A percentile compares a stretch with the other conserved stretches of the same genome.
These are phyloP conservation scores for Ogataea pini DNA, from an alignment of 805 yeast genomes.

Conservation along the genomic window DNA sequence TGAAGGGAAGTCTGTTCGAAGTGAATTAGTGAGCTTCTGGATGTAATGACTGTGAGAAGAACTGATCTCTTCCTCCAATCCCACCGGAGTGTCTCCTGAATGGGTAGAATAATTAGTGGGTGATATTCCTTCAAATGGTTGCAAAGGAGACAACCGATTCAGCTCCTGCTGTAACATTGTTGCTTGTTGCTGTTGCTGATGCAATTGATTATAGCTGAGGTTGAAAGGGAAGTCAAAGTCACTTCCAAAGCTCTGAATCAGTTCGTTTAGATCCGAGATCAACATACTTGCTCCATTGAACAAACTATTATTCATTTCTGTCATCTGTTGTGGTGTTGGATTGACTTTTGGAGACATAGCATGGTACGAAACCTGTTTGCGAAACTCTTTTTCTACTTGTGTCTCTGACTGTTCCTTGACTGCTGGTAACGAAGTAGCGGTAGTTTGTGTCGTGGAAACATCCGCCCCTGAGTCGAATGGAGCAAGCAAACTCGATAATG, in stretches of 20 bases:
- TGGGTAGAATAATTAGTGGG: conserved; percentile 27
- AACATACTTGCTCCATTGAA: conserved; percentile 38
- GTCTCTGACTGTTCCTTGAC: conserved; percentile 1
- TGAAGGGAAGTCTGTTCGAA: conserved; percentile 19
- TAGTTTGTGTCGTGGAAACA: not conserved
- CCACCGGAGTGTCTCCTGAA: conserved; percentile 20
- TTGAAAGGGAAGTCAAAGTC: conserved; percentile 26
- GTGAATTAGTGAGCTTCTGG: conserved; percentile 24
- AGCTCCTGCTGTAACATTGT: conserved; percentile 1
- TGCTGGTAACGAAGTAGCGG: not conserved
- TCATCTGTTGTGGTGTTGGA: conserved; percentile 14
- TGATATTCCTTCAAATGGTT: conserved; percentile 21
- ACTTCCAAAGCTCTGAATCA: conserved; percentile 32
- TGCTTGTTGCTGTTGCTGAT: conserved; percentile 1
- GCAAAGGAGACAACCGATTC: not conserved
- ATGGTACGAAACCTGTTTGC: conserved; percentile 16
- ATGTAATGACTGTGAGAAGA: conserved; percentile 26
- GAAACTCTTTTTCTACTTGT: conserved; percentile 15
- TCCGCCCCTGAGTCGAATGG: conserved; percentile 5
- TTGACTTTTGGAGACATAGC: conserved; percentile 11
- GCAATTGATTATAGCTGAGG: not conserved
- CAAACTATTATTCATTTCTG: conserved; percentile 34
- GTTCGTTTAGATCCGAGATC: conserved; percentile 38
- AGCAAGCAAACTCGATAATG: not conserved
- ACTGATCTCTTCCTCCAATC: conserved; percentile 12